phyloP scores from a whole-genome alignment of 306 rosid species.

The Dryas drummondii region DNA sequence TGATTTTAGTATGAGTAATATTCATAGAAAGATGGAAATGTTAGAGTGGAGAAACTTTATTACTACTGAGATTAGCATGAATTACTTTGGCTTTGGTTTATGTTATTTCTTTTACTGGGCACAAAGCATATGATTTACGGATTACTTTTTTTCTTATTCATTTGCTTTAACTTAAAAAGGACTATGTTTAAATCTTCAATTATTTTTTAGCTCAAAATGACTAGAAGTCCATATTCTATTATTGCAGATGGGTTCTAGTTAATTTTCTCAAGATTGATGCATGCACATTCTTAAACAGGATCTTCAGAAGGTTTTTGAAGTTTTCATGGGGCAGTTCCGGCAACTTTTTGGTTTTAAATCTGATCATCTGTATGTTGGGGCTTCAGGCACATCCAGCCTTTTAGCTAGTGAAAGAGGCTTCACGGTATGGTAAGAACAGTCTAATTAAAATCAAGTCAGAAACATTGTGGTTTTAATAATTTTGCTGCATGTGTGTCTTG shows the following conservation, averaged over 20 bases:
- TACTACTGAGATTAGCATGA: not conserved
- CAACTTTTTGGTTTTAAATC: constrained; percentile 94
- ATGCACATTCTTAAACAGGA: constrained; percentile 64
- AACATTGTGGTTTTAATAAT: not conserved
- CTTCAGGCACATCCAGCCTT: constrained; percentile 63
- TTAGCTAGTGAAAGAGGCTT: constrained; percentile 85
- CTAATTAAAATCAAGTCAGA: constrained; percentile 14
- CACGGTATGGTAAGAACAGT: constrained; percentile 67
- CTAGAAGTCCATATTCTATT: constrained; percentile 14
- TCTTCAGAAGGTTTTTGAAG: constrained; percentile 66
- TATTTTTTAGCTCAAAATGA: not conserved
- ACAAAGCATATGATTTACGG: not conserved
- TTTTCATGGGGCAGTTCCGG: constrained; percentile 87
- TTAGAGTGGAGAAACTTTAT: not conserved
- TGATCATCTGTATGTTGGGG: constrained; percentile 52
- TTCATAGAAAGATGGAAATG: not conserved
- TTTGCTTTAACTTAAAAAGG: not conserved
- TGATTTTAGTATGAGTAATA: not conserved
- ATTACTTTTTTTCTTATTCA: not conserved
- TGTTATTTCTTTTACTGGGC: constrained; percentile 1
- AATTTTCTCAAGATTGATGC: constrained; percentile 32
- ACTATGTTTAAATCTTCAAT: not conserved
- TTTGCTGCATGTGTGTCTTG: not conserved
- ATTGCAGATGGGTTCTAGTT: constrained; percentile 24
- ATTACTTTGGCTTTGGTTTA: not conserved